phyloP scores from a whole-genome alignment of 2,329 filamentous ascomycete species.

The Colletotrichum orchidophilum region DNA sequence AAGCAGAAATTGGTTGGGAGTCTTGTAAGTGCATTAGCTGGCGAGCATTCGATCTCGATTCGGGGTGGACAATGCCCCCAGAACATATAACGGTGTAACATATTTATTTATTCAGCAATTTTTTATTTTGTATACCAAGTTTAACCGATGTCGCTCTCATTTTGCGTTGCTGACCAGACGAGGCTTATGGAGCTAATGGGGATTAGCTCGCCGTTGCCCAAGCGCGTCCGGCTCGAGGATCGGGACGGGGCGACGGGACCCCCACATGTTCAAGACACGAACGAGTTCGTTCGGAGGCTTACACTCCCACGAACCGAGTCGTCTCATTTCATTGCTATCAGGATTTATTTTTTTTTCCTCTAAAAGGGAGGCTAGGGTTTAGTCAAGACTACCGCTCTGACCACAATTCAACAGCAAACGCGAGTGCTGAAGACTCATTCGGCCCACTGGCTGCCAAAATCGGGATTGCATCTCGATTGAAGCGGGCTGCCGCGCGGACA shows the following conservation, averaged over 20 bases:
- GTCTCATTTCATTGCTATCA: not conserved
- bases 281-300: not conserved
- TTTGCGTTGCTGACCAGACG: not conserved
- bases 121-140: too few relatives aligned
- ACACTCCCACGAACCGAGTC: not conserved
- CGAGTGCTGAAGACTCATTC: not conserved
- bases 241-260: not conserved
- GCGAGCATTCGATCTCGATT: conserved; percentile 24
- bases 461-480: not conserved
- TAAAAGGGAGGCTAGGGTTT: not conserved
- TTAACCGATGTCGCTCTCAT: not conserved
- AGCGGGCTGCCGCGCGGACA: not conserved
- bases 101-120: conserved; percentile 6
- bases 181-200: not conserved
- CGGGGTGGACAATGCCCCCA: conserved; percentile 2
- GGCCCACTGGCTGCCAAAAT: not conserved
- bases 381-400: conserved; percentile 12
- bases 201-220: not conserved
- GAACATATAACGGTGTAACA: conserved; percentile 11
- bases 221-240: not conserved
- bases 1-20: not conserved
- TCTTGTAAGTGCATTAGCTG: conserved; percentile 27
- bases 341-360: not conserved
- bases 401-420: not conserved
- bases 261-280: conserved; percentile 19